Base-by-base conservation (phyloP, 352 stramenopile species). In the Phytopythium boreale region DNA sequence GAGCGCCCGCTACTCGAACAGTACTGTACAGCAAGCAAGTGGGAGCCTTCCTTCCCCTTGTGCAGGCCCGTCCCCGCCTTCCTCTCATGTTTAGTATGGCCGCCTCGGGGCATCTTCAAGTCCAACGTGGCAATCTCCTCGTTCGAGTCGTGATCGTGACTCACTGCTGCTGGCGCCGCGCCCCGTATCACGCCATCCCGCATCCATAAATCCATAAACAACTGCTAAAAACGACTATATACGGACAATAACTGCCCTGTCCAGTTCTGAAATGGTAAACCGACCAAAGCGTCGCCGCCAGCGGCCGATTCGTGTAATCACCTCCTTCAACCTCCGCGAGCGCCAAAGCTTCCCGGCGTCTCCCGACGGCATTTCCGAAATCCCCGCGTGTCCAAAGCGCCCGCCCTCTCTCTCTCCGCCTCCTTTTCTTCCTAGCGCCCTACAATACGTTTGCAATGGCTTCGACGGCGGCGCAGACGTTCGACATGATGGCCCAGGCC, bases 401-500 rank as follows among this genome's bases (percentile, higher is more conserved):
- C 15, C 31, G 24, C 26, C 24, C 22, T n/a, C 46, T 19, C 36
- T 26, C 39, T 22, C 50, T 67, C 55, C 19, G 31, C 31, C 31
- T 36, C 34, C 17, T 22, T 37, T 22, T 34, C 34, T 37, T 63
- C 47, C 19, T 20, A 20, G 11, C 43, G 14, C 7, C 37, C 15
- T 17, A 19, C 37, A 44, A 8, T 19, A 39, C 34, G 3, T 39
- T 14, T 39, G 34, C 9, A 15, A 87, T 83, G 76, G 66, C 75
- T 41, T 57, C 70, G 59, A 75, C 64, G 56, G 78, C 84, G 20
- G 70, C 75, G 19, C 79, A 92, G 69, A 64, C 90, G 67, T 93
- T 93, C 74, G 72, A 75, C 31, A 71, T 84, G 59, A 92, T 93
- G 82, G 76, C 68, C 50, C 68, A 73, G 31, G 81, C 84, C 58